Evolutionary conservation across 192 early-diverging fungal species (phyloP).

Genomic region (Backusella luteola): DNA sequence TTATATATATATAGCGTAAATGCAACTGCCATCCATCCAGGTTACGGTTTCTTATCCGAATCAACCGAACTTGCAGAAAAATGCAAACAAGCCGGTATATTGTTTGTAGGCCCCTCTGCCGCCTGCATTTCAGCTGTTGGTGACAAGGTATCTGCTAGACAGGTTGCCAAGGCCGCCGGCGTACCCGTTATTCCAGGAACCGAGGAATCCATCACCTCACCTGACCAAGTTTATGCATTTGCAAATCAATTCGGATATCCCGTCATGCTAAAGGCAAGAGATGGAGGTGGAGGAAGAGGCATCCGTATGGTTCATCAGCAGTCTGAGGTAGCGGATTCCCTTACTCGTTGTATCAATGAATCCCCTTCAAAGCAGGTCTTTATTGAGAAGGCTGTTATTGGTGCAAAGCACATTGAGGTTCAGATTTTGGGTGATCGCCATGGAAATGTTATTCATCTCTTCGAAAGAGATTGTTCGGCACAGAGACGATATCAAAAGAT

Average conservation of each 20-base stretch:
- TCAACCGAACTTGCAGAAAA: slow-evolving; percentile 77
- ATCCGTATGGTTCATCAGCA: slow-evolving; percentile 82
- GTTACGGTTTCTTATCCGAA: slow-evolving; percentile 94
- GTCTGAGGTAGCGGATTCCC: slow-evolving; percentile 73
- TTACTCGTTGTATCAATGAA: slow-evolving; percentile 79
- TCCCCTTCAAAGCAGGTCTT: slow-evolving; percentile 85
- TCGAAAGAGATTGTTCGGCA: slow-evolving; percentile 91
- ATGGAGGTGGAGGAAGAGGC: slow-evolving; percentile 94
- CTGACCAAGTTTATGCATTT: slow-evolving; percentile 42
- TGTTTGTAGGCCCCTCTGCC: slow-evolving; percentile 86
- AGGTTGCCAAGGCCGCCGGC: slow-evolving; percentile 16
- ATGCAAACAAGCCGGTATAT: slow-evolving; percentile 57
- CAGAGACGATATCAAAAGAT: slow-evolving; percentile 95
- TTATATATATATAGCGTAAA: slow-evolving; percentile 9
- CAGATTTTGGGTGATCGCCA: slow-evolving; percentile 88
- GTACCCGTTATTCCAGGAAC: slow-evolving; percentile 35
- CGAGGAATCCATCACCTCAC: slow-evolving; percentile 2
- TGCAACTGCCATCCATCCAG: slow-evolving; percentile 80
- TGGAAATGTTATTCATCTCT: slow-evolving; percentile 86
- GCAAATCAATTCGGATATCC: slow-evolving; percentile 86
- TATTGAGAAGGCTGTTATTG: slow-evolving; percentile 84
- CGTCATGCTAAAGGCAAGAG: slow-evolving; percentile 92
- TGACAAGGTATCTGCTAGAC: slow-evolving; percentile 31
- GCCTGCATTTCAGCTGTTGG: slow-evolving; percentile 66
- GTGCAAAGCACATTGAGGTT: slow-evolving; percentile 89